These are phyloP conservation scores for Biscogniauxia marginata DNA, from an alignment of 2,329 filamentous ascomycete species.

Conservation along the genomic window DNA sequence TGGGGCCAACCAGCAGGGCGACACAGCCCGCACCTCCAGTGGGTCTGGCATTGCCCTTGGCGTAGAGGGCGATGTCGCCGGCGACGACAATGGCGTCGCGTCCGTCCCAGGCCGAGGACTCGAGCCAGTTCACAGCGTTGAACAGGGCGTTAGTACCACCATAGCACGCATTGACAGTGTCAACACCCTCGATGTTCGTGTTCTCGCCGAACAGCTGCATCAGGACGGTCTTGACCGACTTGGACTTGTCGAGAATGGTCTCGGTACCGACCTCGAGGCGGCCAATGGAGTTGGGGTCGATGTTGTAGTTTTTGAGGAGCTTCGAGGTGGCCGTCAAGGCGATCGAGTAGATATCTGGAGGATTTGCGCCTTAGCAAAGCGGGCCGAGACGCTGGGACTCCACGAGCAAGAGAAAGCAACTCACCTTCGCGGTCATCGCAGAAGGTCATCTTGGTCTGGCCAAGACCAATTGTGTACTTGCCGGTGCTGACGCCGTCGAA, in stretches of 20 bases:
- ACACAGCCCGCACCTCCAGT: slow-evolving; percentile 79
- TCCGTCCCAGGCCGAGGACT: slow-evolving; percentile 85
- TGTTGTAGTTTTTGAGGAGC: slow-evolving; percentile 78
- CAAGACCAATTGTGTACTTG: slow-evolving; percentile 89
- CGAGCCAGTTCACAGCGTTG: slow-evolving; percentile 82
- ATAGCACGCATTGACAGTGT: slow-evolving; percentile 84
- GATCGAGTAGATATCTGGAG: slow-evolving; percentile 81
- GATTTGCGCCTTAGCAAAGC: slow-evolving; percentile 2
- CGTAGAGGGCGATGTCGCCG: slow-evolving; percentile 82
- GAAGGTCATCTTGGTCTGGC: slow-evolving; percentile 90
- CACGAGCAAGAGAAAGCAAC: slow-evolving; percentile 25
- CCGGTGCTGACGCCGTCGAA: slow-evolving; percentile 79
- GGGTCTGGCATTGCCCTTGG: slow-evolving; percentile 77
- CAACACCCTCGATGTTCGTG: slow-evolving; percentile 79
- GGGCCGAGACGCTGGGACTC: background rate
- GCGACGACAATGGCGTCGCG: slow-evolving; percentile 77
- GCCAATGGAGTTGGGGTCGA: slow-evolving; percentile 75
- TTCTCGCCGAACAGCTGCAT: slow-evolving; percentile 87
- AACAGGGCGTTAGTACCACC: slow-evolving; percentile 82
- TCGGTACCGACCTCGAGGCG: slow-evolving; percentile 84
- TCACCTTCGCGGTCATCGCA: slow-evolving; percentile 85
- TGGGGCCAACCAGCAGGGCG: slow-evolving; percentile 74
- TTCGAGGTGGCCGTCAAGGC: slow-evolving; percentile 74
- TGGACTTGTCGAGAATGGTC: slow-evolving; percentile 85
- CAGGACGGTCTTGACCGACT: slow-evolving; percentile 84